Evolutionary conservation across 2,329 filamentous ascomycete genomes (phyloP), one percentile per base, ranked within the genome.

Genomic region (Endocalyx cinctus): DNA sequence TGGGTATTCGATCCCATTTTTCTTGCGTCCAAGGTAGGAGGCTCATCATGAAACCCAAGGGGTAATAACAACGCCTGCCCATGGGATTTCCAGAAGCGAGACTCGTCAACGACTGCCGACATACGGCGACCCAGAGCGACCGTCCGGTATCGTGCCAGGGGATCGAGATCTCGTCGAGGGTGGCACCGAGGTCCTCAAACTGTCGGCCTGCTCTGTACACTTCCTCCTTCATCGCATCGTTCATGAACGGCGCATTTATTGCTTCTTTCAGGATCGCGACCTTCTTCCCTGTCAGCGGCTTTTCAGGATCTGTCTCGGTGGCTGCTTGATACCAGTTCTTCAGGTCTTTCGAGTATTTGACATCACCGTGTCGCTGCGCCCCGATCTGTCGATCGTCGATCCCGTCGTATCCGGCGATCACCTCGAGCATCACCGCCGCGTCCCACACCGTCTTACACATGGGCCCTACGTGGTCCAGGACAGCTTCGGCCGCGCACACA

Each of bases 401-500:
- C 0, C 63, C 64, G 42, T 69, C 66, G 27, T 62, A 66, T 2
- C 66, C 66, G 3, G 65, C 64, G 32, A 69, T 53, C 5, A 60
- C 61, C 17, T 52, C 38, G 5, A 68, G 46, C 28, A 67, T 39
- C 6, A 51, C 29, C n/a, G 62, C 58, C 27, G 60, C 56, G 26
- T 67, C 66, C 17, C 64, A 56, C 2, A 69, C 41, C 2, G 38
- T 60, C 15, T 52, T 39, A 1, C 63, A 58, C 43, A 70, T 62
- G 2, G 66, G 67, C 2, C 66, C 66, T 5, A 62, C 44, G 41
- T 69, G 63, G 42, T 70, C 66, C 27, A 67, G 63, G 46, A 64
- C 61, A 0, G 65, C 58, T 13, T 57, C 45, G 38, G 67, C 50
- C 4, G 55, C 51, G 5, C 54, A 55, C 12, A 61, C 60, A 0